Evolutionary conservation across 805 yeast genomes (phyloP).

Genomic region (Yamadazyma sp.): DNA sequence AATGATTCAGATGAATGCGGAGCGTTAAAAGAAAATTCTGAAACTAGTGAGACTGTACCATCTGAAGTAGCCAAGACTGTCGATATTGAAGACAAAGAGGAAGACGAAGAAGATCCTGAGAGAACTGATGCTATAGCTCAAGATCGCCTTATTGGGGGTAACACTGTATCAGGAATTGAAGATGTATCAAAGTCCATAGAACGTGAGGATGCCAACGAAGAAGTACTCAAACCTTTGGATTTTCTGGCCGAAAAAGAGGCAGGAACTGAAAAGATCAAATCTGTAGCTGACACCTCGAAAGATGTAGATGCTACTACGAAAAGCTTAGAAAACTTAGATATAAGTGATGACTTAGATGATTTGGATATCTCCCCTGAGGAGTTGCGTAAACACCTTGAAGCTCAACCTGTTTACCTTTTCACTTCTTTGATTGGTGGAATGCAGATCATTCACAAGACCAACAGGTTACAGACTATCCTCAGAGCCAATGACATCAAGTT

Average conservation of each 20-base stretch:
- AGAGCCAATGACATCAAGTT: slow-evolving; percentile 70
- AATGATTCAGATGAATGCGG: slow-evolving; percentile 12
- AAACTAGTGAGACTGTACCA: too few species aligned
- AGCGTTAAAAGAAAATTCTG: not conserved
- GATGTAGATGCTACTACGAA: slow-evolving; percentile 8
- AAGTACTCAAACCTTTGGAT: too few species aligned
- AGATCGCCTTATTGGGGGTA: too few species aligned
- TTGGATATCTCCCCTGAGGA: slow-evolving; percentile 43
- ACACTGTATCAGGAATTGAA: too few species aligned
- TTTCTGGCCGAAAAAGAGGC: too few species aligned
- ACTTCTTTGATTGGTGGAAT: slow-evolving; percentile 89
- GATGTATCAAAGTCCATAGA: too few species aligned
- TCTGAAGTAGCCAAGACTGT: not conserved
- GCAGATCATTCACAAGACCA: slow-evolving; percentile 76
- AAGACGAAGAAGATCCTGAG: not conserved
- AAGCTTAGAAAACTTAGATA: not conserved
- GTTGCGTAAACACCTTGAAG: slow-evolving; percentile 40
- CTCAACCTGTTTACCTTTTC: slow-evolving; percentile 69
- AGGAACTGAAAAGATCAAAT: not conserved
- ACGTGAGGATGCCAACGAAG: too few species aligned
- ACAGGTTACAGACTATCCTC: slow-evolving; percentile 69
- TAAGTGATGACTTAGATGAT: slow-evolving; percentile 25
- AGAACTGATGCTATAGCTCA: too few species aligned
- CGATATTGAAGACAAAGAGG: not conserved
- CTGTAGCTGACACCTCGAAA: slow-evolving; percentile 1